phyloP scores from a whole-genome alignment of 2,329 filamentous ascomycete species.

The Rhinocladiella similis region DNA sequence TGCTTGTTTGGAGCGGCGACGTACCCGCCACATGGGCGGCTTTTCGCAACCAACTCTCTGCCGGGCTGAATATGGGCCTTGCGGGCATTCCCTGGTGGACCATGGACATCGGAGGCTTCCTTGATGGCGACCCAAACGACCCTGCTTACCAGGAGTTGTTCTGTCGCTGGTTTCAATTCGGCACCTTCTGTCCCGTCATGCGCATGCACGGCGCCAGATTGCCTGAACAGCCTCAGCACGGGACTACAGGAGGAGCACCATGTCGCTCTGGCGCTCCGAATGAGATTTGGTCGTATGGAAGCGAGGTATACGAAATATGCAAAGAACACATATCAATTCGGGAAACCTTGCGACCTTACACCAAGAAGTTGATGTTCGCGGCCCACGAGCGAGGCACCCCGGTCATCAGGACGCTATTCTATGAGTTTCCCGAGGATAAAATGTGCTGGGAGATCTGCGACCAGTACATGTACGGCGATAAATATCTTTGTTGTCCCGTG shows the following conservation, averaged over 20 bases:
- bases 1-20: slow-evolving; percentile 67
- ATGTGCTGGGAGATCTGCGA: slow-evolving; percentile 59
- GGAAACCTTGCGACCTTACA: slow-evolving; percentile 60
- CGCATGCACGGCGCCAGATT: slow-evolving; percentile 66
- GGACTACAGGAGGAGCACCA: slow-evolving; percentile 37
- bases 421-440: slow-evolving; percentile 41
- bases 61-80: slow-evolving; percentile 66
- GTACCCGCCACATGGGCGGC: slow-evolving; percentile 64
- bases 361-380: slow-evolving; percentile 57
- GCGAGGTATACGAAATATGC: slow-evolving; percentile 60
- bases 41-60: slow-evolving; percentile 60
- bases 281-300: slow-evolving; percentile 67
- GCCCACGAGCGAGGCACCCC: slow-evolving; percentile 62
- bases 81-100: slow-evolving; percentile 69
- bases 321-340: slow-evolving; percentile 59
- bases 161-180: slow-evolving; percentile 70
- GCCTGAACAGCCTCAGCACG: slow-evolving; percentile 51
- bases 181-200: slow-evolving; percentile 61
- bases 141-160: slow-evolving; percentile 62
- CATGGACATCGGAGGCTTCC: slow-evolving; percentile 70
- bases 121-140: slow-evolving; percentile 61
- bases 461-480: slow-evolving; percentile 64
- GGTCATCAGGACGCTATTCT: slow-evolving; percentile 63
- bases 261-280: slow-evolving; percentile 54
- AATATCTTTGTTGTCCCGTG: slow-evolving; percentile 61